A percentile compares a stretch with the other conserved stretches of the same genome.
These are phyloP conservation scores for Auricularia sp. DNA, from an alignment of 768 basidiomycete genomes.

Conservation along the genomic window DNA sequence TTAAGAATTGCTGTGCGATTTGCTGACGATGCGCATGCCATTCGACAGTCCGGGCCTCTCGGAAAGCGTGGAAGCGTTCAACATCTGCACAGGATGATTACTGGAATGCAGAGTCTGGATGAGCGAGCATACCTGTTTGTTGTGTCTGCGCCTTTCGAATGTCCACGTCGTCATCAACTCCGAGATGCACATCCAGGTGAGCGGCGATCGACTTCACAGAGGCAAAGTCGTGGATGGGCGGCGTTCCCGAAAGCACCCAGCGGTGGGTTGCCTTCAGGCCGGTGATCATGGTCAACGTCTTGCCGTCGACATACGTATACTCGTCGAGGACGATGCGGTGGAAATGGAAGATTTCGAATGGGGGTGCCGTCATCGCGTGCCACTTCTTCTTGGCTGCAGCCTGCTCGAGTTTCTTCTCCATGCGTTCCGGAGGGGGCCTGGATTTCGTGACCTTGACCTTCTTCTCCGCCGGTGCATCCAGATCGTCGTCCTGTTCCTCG, in stretches of 20 bases:
- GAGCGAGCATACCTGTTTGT: slow-evolving; percentile 54
- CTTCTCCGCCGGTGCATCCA: slow-evolving; percentile 38
- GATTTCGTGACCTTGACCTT: slow-evolving; percentile 29
- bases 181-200: slow-evolving; percentile 83
- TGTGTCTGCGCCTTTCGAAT: slow-evolving; percentile 80
- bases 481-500: too few relatives aligned
- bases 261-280: slow-evolving; percentile 65
- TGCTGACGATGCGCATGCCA: slow-evolving; percentile 87
- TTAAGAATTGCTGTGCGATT: slow-evolving; percentile 71
- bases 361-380: slow-evolving; percentile 71
- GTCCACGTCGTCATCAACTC: slow-evolving; percentile 82
- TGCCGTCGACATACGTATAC: slow-evolving; percentile 84
- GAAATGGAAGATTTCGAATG: slow-evolving; percentile 89
- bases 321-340: slow-evolving; percentile 86
- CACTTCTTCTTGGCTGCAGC: slow-evolving; percentile 59
- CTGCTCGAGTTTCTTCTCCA: slow-evolving; percentile 45
- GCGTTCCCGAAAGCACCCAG: slow-evolving; percentile 97
- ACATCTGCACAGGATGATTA: slow-evolving; percentile 44
- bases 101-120: background rate
- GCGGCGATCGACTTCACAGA: slow-evolving; percentile 85
- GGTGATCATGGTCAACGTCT: slow-evolving; percentile 69
- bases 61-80: slow-evolving; percentile 93
- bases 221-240: slow-evolving; percentile 84
- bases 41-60: slow-evolving; percentile 82
- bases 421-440: slow-evolving; percentile 25